Conservation (phyloP, 1,284 basidiomycete species). For the Sphaerobolus stellatus region DNA sequence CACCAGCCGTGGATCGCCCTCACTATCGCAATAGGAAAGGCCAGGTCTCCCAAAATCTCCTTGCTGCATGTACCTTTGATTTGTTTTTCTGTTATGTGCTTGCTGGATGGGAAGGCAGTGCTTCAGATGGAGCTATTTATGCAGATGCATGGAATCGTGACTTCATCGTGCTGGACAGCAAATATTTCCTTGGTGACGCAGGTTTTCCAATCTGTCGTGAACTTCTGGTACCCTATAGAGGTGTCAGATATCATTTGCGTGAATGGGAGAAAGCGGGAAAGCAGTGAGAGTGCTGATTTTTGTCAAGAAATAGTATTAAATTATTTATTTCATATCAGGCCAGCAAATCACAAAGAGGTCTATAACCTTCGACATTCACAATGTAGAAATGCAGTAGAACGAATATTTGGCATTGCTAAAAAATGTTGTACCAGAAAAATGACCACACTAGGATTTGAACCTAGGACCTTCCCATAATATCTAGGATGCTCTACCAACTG, state of each 20-base stretch:
- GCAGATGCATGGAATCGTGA: conserved; percentile 20
- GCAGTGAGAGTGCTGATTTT: not conserved
- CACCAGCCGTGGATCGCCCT: conserved; percentile 22
- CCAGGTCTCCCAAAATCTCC: conserved; percentile 33
- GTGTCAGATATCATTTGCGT: conserved; percentile 35
- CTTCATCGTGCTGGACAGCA: conserved; percentile 20
- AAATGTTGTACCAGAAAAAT: too few species aligned
- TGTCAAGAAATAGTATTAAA: not conserved
- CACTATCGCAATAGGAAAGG: conserved; percentile 36
- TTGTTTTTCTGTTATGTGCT: conserved; percentile 35
- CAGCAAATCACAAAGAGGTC: conserved; percentile 19
- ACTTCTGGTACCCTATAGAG: conserved; percentile 33
- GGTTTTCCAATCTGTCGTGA: conserved; percentile 32
- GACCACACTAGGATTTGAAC: too few species aligned
- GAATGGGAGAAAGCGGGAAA: conserved; percentile 29
- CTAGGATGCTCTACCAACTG: too few species aligned
- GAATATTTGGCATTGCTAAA: conserved; percentile 14
- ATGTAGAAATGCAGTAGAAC: conserved; percentile 13
- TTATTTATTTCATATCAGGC: conserved; percentile 12
- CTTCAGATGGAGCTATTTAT: conserved; percentile 33
- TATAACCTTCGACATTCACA: conserved; percentile 22
- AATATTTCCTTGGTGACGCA: conserved; percentile 33
- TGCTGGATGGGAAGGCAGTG: conserved; percentile 38
- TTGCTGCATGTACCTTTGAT: conserved; percentile 29
- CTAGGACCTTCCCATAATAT: too few species aligned